Evolutionary conservation across 1,139 yeast species (phyloP).

Genomic region (Hanseniaspora gamundiae): DNA sequence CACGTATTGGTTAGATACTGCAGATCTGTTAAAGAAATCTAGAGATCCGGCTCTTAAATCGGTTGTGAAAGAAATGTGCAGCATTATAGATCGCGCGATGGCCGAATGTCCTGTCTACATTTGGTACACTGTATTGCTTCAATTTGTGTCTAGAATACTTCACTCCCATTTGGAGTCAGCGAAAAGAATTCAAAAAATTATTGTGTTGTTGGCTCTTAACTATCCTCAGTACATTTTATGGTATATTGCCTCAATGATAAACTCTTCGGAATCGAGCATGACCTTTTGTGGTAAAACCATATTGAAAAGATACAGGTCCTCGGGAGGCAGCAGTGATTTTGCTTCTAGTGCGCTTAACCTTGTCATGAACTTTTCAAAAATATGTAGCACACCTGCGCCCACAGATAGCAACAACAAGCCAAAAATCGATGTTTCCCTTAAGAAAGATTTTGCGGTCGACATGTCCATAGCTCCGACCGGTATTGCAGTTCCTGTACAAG

Average conservation of each 20-base stretch:
- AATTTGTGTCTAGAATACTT: conserved; percentile 65
- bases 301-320: conserved; percentile 20
- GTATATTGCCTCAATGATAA: conserved; percentile 65
- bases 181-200: conserved; percentile 41
- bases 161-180: conserved; percentile 52
- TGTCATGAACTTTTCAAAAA: conserved; percentile 19
- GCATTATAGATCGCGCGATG: conserved; percentile 39
- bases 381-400: conserved; percentile 23
- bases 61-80: conserved; percentile 20
- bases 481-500: conserved; percentile 71
- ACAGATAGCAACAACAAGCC: neutral
- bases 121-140: conserved; percentile 83
- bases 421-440: too few relatives aligned
- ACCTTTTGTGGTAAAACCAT: conserved; percentile 40
- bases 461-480: conserved; percentile 39
- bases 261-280: conserved; percentile 52
- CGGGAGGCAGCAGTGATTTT: conserved; percentile 9
- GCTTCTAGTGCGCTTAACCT: conserved; percentile 14
- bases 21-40: conserved; percentile 26
- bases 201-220: conserved; percentile 42
- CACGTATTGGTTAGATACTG: conserved; percentile 86
- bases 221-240: conserved; percentile 82
- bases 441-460: neutral
- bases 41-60: conserved; percentile 13
- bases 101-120: conserved; percentile 44